Evolutionary conservation across 257 asterid genomes (phyloP), one percentile per base, ranked within the genome.

Genomic region (Henckelia pumila): DNA sequence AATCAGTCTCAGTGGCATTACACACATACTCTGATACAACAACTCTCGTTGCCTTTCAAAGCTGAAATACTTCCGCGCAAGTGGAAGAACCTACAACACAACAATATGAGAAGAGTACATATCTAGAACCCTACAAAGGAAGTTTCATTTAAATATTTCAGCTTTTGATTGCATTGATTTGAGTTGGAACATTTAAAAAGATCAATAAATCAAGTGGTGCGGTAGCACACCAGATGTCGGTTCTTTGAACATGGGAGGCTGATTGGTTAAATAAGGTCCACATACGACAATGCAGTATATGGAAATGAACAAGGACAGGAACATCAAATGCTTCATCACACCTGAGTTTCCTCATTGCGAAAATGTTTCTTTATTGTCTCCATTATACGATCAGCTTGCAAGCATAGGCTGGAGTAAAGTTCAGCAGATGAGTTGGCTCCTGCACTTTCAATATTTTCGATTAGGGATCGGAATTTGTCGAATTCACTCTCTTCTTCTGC

Each of bases 401-500:
- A 85, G 81, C 97, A 90, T 68, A 93, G 73, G 69, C 81, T 77
- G 3, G 96, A 82, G 85, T 86, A 89, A 81, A 90, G 90, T 66
- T 93, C 96, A 72, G 88, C 87, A 69, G 95, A 79, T 71, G 97
- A 89, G 83, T 81, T 86, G 59, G 92, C 89, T 66, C 97, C 97
- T 52, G 97, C 96, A 71, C 78, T 83, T 77, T 88, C 89, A 77
- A 93, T 85, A 69, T 86, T 90, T 83, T 85, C 98, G 75, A 93
- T 86, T 80, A 93, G 80, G 77, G 80, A 85, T 77, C 97, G 83
- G 76, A 93, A 88, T 75, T 86, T 92, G 75, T 83, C 91, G 63
- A 92, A 92, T 79, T 90, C 95, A 66, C 83, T 88, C 86, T 90
- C 98, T 83, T 90, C 98, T 80, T 83, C 97, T 21, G 95, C 91